Conservation (phyloP, 2,329 filamentous ascomycete species). For the Coleophoma cylindrospora region DNA sequence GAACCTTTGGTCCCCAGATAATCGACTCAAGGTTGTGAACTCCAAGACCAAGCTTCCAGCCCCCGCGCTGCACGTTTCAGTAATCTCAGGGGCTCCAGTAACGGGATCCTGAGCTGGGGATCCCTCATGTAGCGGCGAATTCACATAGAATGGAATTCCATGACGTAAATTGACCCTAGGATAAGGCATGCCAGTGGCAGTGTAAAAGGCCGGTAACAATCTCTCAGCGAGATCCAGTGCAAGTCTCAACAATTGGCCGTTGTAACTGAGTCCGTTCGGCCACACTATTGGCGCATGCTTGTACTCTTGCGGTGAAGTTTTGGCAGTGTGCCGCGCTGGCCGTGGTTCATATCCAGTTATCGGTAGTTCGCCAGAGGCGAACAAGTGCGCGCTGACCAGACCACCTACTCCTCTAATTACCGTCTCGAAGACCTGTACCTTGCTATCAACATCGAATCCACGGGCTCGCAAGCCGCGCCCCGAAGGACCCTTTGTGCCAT, state of each 20-base stretch:
- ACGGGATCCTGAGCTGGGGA: slow-evolving; percentile 33
- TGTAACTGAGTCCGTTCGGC: slow-evolving; percentile 74
- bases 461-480: slow-evolving; percentile 68
- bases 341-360: slow-evolving; percentile 70
- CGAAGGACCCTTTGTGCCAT: slow-evolving; percentile 64
- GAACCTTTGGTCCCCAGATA: slow-evolving; percentile 83
- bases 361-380: slow-evolving; percentile 84
- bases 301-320: slow-evolving; percentile 33
- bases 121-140: slow-evolving; percentile 52
- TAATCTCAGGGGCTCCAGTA: slow-evolving; percentile 57
- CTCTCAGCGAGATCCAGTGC: slow-evolving; percentile 81
- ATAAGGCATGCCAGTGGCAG: slow-evolving; percentile 70
- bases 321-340: slow-evolving; percentile 4
- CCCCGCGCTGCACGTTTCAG: slow-evolving; percentile 93
- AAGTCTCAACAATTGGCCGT: slow-evolving; percentile 86
- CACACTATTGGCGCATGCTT: slow-evolving; percentile 58
- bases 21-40: slow-evolving; percentile 82
- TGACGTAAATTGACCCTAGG: slow-evolving; percentile 1
- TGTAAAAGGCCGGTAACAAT: slow-evolving; percentile 87
- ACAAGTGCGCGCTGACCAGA: slow-evolving; percentile 86
- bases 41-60: slow-evolving; percentile 94
- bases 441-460: slow-evolving; percentile 94
- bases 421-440: slow-evolving; percentile 98
- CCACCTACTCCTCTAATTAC: slow-evolving; percentile 92
- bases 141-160: slow-evolving; percentile 1